Percentiles rank a stretch among this genome's conserved stretches.
Evolutionary conservation across 768 basidiomycete species (phyloP).

Genomic region (Dentipellis fragilis): DNA sequence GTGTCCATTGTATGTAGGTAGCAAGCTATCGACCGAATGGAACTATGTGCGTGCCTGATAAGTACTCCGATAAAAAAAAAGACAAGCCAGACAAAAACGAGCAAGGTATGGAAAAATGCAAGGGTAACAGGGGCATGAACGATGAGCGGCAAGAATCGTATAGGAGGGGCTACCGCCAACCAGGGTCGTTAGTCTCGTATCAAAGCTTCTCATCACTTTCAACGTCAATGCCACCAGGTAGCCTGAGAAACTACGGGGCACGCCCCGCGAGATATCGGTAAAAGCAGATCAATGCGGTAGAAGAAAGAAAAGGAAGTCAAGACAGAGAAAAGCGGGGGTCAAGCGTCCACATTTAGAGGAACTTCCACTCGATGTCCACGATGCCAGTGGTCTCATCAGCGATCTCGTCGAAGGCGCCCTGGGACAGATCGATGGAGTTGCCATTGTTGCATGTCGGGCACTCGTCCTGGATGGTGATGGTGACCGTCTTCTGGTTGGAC

Average conservation of each 20-base stretch:
- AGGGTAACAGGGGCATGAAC: constrained; percentile 13
- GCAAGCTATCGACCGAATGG: neutral
- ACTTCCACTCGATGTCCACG: constrained; percentile 40
- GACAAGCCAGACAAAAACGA: constrained; percentile 5
- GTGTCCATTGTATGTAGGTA: neutral
- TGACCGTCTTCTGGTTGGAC: constrained; percentile 44
- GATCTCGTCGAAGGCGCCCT: constrained; percentile 53
- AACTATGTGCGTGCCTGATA: neutral
- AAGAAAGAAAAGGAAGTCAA: constrained; percentile 5
- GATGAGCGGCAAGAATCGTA: constrained; percentile 14
- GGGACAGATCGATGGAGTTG: constrained; percentile 70
- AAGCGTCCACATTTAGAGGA: constrained; percentile 1
- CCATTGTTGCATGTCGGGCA: constrained; percentile 52
- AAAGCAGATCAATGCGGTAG: constrained; percentile 5
- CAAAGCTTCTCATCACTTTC: constrained; percentile 15
- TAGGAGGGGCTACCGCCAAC: constrained; percentile 27
- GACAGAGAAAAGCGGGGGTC: neutral
- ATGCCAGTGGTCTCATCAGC: constrained; percentile 39
- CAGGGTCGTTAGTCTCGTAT: constrained; percentile 34
- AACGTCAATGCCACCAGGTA: constrained; percentile 8
- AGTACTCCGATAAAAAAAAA: neutral
- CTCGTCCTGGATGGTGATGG: constrained; percentile 62
- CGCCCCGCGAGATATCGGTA: constrained; percentile 4
- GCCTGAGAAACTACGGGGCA: constrained; percentile 8
- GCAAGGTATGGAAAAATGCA: constrained; percentile 6